Evolutionary conservation across 2,329 filamentous ascomycete genomes (phyloP), one percentile per base, ranked within the genome.

Genomic region (Pyrenophora teres): DNA sequence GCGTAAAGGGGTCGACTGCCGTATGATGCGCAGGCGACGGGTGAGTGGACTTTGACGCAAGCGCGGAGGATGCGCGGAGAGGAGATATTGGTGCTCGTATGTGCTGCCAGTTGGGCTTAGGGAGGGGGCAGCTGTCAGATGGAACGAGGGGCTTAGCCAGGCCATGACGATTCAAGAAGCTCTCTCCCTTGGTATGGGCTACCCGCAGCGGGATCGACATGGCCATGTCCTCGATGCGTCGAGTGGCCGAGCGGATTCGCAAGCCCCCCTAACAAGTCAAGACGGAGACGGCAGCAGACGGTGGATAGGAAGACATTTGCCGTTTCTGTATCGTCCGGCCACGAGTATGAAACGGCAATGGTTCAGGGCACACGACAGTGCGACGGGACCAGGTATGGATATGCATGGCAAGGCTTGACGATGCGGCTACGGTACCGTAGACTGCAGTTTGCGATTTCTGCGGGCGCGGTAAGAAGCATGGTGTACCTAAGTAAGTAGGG

Each of bases 61-160:
- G 27, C 40, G 21, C 39, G 40, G 25, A 31, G 42, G 41, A 13
- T 27, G 31, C 12, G 23, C 35, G 32, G 35, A 33, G 38, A 42
- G 16, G 18, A 10, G 36, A 43, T 33, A 36, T 23, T 54, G 32
- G 38, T 25, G 30, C 25, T 47, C 35, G 25, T 35, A 18, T 37
- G 37, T 15, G 46, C 45, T 30, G 33, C 21, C 35, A 35, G 36
- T 27, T 33, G 30, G 30, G 30, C 39, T 42, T 47, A 15, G 27
- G 33, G 39, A 37, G 27, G 50, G 21, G 19, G 39, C 44, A 48
- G 50, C 40, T 40, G 38, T 40, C 45, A 53, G 45, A 44, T 40
- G 36, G 32, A 43, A 25, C 9, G 50, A 36, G 30, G 44, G 27
- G 40, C 25, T 27, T 21, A 33, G 40, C 36, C 27, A 39, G 30